Evolutionary conservation across 306 rosid species (phyloP).

Genomic region (Elaeagnus macrophylla): DNA sequence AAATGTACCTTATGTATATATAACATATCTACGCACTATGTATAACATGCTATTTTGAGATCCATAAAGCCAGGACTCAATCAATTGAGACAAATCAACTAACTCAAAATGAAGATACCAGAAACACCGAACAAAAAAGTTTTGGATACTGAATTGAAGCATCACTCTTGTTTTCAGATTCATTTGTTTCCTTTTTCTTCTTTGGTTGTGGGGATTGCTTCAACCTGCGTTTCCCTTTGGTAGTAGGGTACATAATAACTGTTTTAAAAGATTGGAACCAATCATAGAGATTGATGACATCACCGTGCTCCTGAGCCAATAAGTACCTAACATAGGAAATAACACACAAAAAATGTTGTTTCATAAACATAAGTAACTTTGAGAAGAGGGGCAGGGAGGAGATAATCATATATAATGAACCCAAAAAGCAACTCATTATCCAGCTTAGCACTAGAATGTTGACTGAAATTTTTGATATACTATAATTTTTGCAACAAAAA

Average conservation of each 20-base stretch:
- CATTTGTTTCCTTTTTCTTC: conserved; percentile 48
- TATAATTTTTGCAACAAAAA: too few relatives aligned
- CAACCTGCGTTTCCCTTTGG: conserved; percentile 46
- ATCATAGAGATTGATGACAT: conserved; percentile 91
- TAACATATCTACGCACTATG: too few relatives aligned
- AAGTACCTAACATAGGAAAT: conserved; percentile 42
- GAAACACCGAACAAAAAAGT: not conserved
- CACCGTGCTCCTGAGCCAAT: conserved; percentile 88
- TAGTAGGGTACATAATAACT: conserved; percentile 30
- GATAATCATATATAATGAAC: too few relatives aligned
- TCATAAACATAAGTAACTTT: not conserved
- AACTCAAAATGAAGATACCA: too few relatives aligned
- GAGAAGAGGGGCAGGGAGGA: not conserved
- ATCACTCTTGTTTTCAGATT: conserved; percentile 44
- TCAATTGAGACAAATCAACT: not conserved
- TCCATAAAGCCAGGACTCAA: too few relatives aligned
- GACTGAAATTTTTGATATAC: too few relatives aligned
- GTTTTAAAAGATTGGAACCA: conserved; percentile 85
- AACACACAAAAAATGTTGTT: conserved; percentile 13
- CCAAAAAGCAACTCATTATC: too few relatives aligned
- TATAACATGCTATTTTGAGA: too few relatives aligned
- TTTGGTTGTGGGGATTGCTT: conserved; percentile 51
- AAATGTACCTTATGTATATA: too few relatives aligned
- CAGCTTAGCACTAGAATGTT: too few relatives aligned
- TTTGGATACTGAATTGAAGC: conserved; percentile 89